Conservation (phyloP, 2,329 filamentous ascomycete species). For the Fusarium sp. region DNA sequence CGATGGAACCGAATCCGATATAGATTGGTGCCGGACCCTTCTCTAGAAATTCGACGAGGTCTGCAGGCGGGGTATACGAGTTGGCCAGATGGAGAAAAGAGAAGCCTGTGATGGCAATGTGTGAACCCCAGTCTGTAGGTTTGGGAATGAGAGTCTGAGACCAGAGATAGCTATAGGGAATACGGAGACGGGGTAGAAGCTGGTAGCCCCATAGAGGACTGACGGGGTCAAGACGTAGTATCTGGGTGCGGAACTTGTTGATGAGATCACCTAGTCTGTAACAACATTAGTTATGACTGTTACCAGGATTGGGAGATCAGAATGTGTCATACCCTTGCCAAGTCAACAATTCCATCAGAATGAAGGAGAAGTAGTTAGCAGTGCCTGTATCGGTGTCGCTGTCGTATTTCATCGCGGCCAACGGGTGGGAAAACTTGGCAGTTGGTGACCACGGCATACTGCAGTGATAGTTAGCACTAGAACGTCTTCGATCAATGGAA, state of each 20-base stretch:
- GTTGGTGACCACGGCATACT: slow-evolving; percentile 81
- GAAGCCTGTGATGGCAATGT: slow-evolving; percentile 72
- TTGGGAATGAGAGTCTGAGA: slow-evolving; percentile 74
- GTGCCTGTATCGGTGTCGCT: slow-evolving; percentile 27
- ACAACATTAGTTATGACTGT: background rate
- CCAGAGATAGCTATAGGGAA: slow-evolving; percentile 80
- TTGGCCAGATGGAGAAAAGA: slow-evolving; percentile 67
- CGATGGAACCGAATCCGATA: slow-evolving; percentile 75
- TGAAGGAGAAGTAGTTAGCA: slow-evolving; percentile 39
- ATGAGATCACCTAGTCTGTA: slow-evolving; percentile 72
- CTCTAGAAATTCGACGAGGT: slow-evolving; percentile 65
- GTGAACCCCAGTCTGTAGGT: slow-evolving; percentile 68
- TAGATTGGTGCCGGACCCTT: slow-evolving; percentile 70
- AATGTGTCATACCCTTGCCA: slow-evolving; percentile 71
- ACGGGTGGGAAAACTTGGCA: slow-evolving; percentile 38
- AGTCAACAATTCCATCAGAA: slow-evolving; percentile 75
- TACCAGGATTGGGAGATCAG: too few species aligned
- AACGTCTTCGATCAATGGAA: too few species aligned
- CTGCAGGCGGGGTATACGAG: slow-evolving; percentile 63
- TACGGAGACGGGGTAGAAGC: slow-evolving; percentile 68
- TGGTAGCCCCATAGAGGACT: slow-evolving; percentile 74
- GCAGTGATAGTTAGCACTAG: too few species aligned
- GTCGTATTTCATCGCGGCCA: slow-evolving; percentile 53
- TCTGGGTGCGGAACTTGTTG: slow-evolving; percentile 73
- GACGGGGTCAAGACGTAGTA: slow-evolving; percentile 71